Evolutionary conservation across 345 rosid genomes (phyloP).

Genomic region (Rhodamnia rubescens): DNA sequence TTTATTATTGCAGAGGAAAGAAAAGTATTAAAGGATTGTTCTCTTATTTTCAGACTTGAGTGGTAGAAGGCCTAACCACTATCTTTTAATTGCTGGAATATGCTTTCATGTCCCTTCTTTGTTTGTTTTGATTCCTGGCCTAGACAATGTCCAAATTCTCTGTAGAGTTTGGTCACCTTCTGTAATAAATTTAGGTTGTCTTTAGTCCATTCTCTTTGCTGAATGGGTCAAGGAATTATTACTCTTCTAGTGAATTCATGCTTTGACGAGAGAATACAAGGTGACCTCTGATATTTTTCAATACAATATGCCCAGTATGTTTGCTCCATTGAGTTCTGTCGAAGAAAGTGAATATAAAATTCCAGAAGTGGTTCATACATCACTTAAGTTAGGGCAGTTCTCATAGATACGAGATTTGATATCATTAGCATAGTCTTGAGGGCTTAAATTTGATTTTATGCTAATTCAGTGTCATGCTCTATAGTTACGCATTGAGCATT

Average conservation of each 20-base stretch:
- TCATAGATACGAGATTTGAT: neutral
- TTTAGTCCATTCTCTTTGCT: neutral
- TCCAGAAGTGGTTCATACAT: neutral
- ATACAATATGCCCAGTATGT: neutral
- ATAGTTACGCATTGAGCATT: neutral
- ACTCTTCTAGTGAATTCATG: neutral
- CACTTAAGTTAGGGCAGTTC: neutral
- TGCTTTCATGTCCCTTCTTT: neutral
- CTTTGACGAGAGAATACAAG: neutral
- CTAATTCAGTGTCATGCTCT: neutral
- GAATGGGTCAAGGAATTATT: neutral
- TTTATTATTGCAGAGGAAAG: neutral
- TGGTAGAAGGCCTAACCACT: neutral
- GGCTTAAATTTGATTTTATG: neutral
- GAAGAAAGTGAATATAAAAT: neutral
- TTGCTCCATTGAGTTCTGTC: neutral
- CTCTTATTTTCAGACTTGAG: neutral
- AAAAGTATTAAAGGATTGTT: neutral
- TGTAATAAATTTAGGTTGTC: neutral
- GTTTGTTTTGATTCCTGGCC: neutral
- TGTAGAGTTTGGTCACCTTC: neutral
- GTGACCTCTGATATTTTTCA: neutral
- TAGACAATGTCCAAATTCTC: neutral
- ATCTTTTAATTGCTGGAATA: neutral
- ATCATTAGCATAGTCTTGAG: neutral